A percentile compares a stretch with the other conserved stretches of the same genome.
phyloP scores from a whole-genome alignment of 1,284 basidiomycete species.

The Rhodofomes roseus region DNA sequence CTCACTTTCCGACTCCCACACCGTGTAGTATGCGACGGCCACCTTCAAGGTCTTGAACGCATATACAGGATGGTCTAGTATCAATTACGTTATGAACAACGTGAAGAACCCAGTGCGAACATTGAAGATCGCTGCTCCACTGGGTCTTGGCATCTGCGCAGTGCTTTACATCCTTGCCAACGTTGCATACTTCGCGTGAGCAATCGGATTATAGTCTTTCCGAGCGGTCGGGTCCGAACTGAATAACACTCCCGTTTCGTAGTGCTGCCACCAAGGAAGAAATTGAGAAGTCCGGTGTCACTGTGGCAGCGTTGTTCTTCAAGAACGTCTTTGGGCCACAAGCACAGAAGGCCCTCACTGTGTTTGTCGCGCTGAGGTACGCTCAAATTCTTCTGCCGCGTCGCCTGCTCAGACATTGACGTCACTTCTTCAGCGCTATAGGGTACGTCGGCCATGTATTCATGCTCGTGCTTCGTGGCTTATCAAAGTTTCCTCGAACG shows the following conservation, averaged over 20 bases:
- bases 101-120: constrained; percentile 63
- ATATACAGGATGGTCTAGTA: constrained; percentile 38
- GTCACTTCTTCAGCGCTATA: constrained; percentile 15
- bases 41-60: constrained; percentile 55
- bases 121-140: constrained; percentile 62
- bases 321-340: constrained; percentile 59
- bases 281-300: constrained; percentile 52
- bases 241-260: neutral
- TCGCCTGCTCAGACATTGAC: neutral
- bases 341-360: constrained; percentile 59
- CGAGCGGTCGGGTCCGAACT: too few relatives aligned
- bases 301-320: constrained; percentile 68
- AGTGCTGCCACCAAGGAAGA: constrained; percentile 60
- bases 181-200: constrained; percentile 68
- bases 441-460: constrained; percentile 15
- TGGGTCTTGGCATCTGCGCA: constrained; percentile 54
- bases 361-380: constrained; percentile 50
- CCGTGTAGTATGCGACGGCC: constrained; percentile 45
- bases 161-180: constrained; percentile 60
- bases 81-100: constrained; percentile 50
- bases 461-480: neutral
- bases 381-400: neutral
- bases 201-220: constrained; percentile 26
- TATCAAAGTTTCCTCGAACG: neutral
- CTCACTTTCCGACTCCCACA: too few relatives aligned